Base-by-base conservation (phyloP, 75 land plant genomes). In the Selaginella moellendorffii region DNA sequence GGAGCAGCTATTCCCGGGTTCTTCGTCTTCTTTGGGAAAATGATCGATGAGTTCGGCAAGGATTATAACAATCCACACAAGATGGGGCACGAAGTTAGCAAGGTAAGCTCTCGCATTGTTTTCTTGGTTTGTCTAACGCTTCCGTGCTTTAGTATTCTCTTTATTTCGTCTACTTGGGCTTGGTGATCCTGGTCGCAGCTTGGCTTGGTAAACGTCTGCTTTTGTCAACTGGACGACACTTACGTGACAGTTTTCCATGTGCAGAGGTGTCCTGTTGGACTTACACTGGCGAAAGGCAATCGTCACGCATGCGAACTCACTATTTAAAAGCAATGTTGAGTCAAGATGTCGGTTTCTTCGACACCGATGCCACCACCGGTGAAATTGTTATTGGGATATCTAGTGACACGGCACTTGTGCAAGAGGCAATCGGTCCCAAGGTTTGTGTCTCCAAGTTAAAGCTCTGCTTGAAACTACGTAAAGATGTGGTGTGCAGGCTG, bases 1-100 rank as follows among this genome's bases (percentile, higher is more conserved):
- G 99, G 99, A 0, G 99, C 80, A 2, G 88, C 99, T 0, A 86
- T 95, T 17, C 99, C 99, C 29, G 82, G 89, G 30, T 95, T 88
- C 80, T 95, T 95, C 63, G 79, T 95, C 52, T 95, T 82, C 78
- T 95, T 95, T 60, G 99, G 99, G 1, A 86, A 84, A 36, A 71
- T 95, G 53, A 95, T 90, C 51, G 76, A 95, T 60, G 72, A 83
- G 30, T 79, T 95, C 52, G 97, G 99, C 1, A 19, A 76, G 10
- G 83, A 90, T 53, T 79, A 77, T 67, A 74, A 80, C 24, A 79
- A 89, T 67, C 96, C 99, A 10, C 51, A 74, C 9, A 71, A 77
- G 18, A 85, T 83, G 69, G 82, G 97, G 17, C 72, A 78, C 53
- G 68, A 79, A 67, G 96, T 95, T 52, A 82, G 90, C 2, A 81